A percentile compares a stretch with the other conserved stretches of the same genome.
These are phyloP conservation scores for Asclepias syriaca DNA, from an alignment of 257 asterid genomes.

Conservation along the genomic window DNA sequence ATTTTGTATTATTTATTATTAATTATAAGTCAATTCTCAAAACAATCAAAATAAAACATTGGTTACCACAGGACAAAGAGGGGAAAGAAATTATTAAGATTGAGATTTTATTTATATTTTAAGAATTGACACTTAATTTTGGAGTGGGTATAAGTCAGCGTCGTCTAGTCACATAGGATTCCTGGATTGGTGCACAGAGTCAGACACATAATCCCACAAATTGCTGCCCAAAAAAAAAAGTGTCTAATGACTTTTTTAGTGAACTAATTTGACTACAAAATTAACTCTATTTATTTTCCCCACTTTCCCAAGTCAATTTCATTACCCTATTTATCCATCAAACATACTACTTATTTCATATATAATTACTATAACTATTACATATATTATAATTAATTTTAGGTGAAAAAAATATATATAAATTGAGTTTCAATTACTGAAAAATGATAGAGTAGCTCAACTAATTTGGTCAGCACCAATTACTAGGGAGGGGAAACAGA, in stretches of 20 bases:
- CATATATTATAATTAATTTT: too few species aligned
- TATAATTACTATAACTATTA: too few species aligned
- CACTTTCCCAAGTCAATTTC: too few species aligned
- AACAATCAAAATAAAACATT: neutral
- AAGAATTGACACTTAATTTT: neutral
- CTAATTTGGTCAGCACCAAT: conserved; percentile 22
- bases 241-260: conserved; percentile 1
- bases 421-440: neutral
- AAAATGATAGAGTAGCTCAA: conserved; percentile 23
- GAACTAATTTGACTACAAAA: conserved; percentile 26
- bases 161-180: conserved; percentile 17
- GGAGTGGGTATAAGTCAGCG: neutral
- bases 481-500: conserved; percentile 11
- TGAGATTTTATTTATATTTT: too few species aligned
- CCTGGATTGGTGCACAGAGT: conserved; percentile 21
- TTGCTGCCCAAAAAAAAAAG: neutral
- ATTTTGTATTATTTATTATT: neutral
- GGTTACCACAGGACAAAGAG: too few species aligned
- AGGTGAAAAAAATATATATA: too few species aligned
- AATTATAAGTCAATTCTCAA: neutral
- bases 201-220: conserved; percentile 33
- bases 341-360: too few species aligned
- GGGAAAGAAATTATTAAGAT: too few species aligned
- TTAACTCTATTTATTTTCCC: neutral
- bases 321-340: too few species aligned